These are phyloP conservation scores for Deinandra increscens DNA, from an alignment of 129 eudicot species.

Conservation along the genomic window DNA sequence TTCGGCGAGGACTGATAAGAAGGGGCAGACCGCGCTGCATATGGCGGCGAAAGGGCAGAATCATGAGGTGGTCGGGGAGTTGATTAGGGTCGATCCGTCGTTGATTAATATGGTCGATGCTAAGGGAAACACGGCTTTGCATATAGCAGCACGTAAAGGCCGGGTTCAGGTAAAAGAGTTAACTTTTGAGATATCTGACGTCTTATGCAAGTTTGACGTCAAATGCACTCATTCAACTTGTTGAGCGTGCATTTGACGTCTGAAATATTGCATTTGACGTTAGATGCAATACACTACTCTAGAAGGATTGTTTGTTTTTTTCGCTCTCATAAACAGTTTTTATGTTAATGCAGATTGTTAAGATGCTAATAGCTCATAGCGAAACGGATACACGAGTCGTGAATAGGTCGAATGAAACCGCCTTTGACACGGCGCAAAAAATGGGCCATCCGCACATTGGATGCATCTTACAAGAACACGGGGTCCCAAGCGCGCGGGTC, in stretches of 20 bases:
- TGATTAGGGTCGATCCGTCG: slow-evolving; percentile 55
- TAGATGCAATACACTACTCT: too few species aligned
- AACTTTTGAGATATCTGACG: not conserved
- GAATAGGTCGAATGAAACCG: slow-evolving; percentile 74
- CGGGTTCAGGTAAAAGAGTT: slow-evolving; percentile 59
- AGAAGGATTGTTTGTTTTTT: too few species aligned
- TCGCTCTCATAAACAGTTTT: not conserved
- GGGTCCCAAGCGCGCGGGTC: slow-evolving; percentile 52
- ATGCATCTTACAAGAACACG: slow-evolving; percentile 60
- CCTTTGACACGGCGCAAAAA: slow-evolving; percentile 83
- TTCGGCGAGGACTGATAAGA: slow-evolving; percentile 43
- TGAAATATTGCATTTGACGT: not conserved
- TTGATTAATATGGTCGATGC: slow-evolving; percentile 61
- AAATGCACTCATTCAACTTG: not conserved
- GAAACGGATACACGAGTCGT: slow-evolving; percentile 63
- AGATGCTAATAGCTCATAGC: slow-evolving; percentile 40
- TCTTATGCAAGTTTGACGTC: not conserved
- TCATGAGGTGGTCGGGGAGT: slow-evolving; percentile 72
- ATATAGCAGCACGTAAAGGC: slow-evolving; percentile 84
- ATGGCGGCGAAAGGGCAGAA: slow-evolving; percentile 85
- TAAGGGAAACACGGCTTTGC: slow-evolving; percentile 90
- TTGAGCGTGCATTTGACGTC: not conserved
- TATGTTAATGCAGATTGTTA: slow-evolving; percentile 57
- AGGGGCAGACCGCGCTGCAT: slow-evolving; percentile 70
- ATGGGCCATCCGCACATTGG: slow-evolving; percentile 45